Evolutionary conservation across 306 rosid species (phyloP), one percentile per base, ranked within the genome.

Genomic region (Echinosophora koreensis): DNA sequence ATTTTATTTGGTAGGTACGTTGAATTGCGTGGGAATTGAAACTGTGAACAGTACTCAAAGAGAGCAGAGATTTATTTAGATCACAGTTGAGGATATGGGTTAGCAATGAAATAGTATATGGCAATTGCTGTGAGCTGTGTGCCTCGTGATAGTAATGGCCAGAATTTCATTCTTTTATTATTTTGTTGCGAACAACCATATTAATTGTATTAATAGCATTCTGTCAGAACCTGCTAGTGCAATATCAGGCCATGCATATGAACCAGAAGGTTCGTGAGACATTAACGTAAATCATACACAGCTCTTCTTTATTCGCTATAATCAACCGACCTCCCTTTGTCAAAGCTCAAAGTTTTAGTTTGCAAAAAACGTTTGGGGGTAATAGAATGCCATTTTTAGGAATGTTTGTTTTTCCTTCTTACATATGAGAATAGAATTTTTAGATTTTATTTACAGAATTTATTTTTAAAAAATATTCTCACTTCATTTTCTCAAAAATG

Each of bases 1-100:
- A 32, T 38, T 69, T 74, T 52, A 75, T 60, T 68, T 59, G 68
- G 49, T 37, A 30, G 80, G 44, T 72, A 16, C 72, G 11, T 32
- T 58, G 83, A 77, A 77, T 77, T 39, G 80, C 70, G 80, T 39
- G 66, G 22, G 5, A 54, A 34, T 14, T 27, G 66, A 77, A 71
- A 64, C 35, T 14, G 34, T 63, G 32, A 77, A 15, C 9, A 39
- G 78, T n/a, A n/a, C n/a, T 77, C 82, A 76, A 76, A 76, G 14
- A 80, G 38, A 34, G 70, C 69, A 42, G 71, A 76, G 34, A 34
- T 44, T n/a, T 11, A 11, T 38, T 13, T 5, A 13, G 62, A 22
- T 22, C 17, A 16, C 6, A 52, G 30, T 11, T 51, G 9, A 35
- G 15, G 39, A 47, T 38, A 69, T 60, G 39, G 17, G 12, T 32